phyloP scores from a whole-genome alignment of 257 asterid genomes.

The Datura wrightii region DNA sequence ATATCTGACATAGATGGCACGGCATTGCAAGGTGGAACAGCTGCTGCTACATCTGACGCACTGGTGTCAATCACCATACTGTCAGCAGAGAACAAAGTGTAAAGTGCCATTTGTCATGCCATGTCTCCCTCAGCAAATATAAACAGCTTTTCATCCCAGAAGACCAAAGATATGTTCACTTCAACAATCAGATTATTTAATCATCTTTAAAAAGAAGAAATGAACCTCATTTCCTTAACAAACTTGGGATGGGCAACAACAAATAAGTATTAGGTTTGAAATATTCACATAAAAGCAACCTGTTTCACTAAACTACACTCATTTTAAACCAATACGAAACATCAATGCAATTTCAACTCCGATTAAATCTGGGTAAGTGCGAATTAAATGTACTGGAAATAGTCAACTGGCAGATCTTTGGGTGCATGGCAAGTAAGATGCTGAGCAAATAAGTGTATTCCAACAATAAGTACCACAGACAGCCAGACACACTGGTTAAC shows the following conservation, averaged over 20 bases:
- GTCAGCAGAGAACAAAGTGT: conserved; percentile 21
- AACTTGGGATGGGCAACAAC: not conserved
- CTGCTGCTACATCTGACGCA: conserved; percentile 60
- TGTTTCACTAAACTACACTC: not conserved
- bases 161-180: not conserved
- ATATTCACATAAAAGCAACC: not conserved
- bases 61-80: conserved; percentile 73
- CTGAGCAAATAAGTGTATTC: not conserved
- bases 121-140: not conserved
- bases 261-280: not conserved
- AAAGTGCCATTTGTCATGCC: conserved; percentile 13
- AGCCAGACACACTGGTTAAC: conserved; percentile 22
- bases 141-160: not conserved
- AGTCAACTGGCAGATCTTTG: not conserved
- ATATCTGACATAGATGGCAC: conserved; percentile 81
- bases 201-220: not conserved
- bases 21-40: conserved; percentile 68
- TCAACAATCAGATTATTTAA: not conserved
- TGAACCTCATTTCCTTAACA: not conserved
- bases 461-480: too few relatives aligned
- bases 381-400: not conserved
- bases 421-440: not conserved
- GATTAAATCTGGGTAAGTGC: not conserved
- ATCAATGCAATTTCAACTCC: conserved; percentile 8
- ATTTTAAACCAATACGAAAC: conserved; percentile 10